Conservation (phyloP, 176 grass and related monocot genomes). For the Chrysopogon serrulatus region DNA sequence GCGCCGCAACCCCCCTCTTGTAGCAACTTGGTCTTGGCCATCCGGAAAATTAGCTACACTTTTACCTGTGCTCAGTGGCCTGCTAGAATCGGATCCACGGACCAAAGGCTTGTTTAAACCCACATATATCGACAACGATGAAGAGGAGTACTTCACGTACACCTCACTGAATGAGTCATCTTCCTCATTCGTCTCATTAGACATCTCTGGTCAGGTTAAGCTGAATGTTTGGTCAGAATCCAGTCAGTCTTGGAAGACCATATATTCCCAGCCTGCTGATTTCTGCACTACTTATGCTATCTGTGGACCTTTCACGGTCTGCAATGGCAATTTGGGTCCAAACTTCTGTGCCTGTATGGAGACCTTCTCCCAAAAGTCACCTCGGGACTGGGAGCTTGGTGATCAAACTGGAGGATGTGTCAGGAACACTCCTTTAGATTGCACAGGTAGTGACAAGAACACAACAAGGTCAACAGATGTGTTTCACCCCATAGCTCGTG, state of each 20-base stretch:
- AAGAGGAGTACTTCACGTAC: slow-evolving; percentile 25
- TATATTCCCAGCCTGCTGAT: slow-evolving; percentile 7
- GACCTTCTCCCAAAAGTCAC: not conserved
- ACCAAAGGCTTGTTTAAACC: not conserved
- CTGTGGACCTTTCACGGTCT: not conserved
- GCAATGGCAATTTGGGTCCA: not conserved
- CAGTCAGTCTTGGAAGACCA: not conserved
- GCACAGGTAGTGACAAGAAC: not conserved
- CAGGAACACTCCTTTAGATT: slow-evolving; percentile 32
- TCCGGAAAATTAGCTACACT: not conserved
- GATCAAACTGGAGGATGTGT: slow-evolving; percentile 34
- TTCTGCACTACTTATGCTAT: not conserved
- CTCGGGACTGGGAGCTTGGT: slow-evolving; percentile 2
- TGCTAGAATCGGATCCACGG: not conserved
- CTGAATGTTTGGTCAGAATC: not conserved
- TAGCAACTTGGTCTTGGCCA: not conserved
- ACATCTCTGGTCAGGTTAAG: slow-evolving; percentile 17
- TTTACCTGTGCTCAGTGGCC: not conserved
- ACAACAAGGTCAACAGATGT: not conserved
- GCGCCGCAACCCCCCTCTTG: not conserved
- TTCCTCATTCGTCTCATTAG: not conserved
- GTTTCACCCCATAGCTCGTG: slow-evolving; percentile 13
- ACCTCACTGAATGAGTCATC: not conserved
- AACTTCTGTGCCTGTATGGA: not conserved
- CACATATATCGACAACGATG: not conserved